These are phyloP conservation scores for Lomentospora prolificans DNA, from an alignment of 2,329 filamentous ascomycete species.

Conservation along the genomic window DNA sequence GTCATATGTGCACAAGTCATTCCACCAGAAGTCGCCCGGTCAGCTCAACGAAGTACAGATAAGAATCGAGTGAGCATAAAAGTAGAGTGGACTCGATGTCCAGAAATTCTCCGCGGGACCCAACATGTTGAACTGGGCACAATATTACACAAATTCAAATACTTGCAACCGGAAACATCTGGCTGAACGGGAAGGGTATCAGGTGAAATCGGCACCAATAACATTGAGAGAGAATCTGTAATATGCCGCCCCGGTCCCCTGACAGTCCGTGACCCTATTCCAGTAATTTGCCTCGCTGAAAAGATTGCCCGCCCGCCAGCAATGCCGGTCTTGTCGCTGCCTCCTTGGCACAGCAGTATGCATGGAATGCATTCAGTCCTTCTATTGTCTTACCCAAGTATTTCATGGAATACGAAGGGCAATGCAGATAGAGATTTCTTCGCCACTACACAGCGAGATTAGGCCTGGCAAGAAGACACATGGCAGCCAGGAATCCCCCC, in stretches of 20 bases:
- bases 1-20: too few species aligned
- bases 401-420: neutral
- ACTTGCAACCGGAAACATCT: neutral
- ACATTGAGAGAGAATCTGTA: neutral
- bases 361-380: neutral
- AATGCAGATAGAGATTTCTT: neutral
- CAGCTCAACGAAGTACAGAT: too few species aligned
- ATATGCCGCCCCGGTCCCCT: too few species aligned
- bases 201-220: neutral
- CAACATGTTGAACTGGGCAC: neutral
- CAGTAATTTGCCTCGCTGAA: too few species aligned
- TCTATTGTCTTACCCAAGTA: neutral
- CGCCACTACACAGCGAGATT: neutral
- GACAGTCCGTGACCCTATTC: too few species aligned
- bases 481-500: too few species aligned
- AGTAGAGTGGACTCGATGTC: neutral
- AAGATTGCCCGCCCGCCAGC: too few species aligned
- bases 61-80: too few species aligned
- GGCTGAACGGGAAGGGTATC: neutral
- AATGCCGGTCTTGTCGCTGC: too few species aligned
- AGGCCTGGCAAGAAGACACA: neutral
- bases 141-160: neutral
- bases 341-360: neutral
- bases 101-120: neutral
- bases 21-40: too few species aligned